A percentile compares a stretch with the other conserved stretches of the same genome.
Evolutionary conservation across 1,284 basidiomycete genomes (phyloP).

Genomic region (Apiotrichum sp.): DNA sequence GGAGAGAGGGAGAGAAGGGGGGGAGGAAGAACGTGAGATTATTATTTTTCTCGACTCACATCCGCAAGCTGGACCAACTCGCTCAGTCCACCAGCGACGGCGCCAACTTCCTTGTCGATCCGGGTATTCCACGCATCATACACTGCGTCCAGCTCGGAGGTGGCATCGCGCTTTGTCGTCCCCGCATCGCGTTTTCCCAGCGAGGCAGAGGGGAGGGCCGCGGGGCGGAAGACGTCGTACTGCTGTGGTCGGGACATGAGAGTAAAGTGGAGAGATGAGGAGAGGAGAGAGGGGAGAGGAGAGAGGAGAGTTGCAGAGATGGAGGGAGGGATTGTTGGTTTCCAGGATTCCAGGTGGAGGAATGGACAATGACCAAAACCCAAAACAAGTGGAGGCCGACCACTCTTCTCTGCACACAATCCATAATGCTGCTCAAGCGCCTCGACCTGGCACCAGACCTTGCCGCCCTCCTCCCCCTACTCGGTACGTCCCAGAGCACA

Average conservation of each 20-base stretch:
- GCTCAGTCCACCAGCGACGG: constrained; percentile 80
- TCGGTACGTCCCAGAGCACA: constrained; percentile 22
- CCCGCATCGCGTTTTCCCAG: constrained; percentile 22
- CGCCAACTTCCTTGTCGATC: constrained; percentile 80
- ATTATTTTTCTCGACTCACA: constrained; percentile 50
- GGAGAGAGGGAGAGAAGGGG: neutral
- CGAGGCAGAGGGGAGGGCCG: constrained; percentile 35
- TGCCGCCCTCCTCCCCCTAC: constrained; percentile 20
- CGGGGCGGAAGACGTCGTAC: constrained; percentile 34
- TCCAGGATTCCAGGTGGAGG: too few species aligned
- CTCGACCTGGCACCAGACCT: constrained; percentile 25
- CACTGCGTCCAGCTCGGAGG: constrained; percentile 66
- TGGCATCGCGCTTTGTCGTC: neutral
- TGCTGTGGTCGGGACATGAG: constrained; percentile 16
- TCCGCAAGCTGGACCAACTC: constrained; percentile 82
- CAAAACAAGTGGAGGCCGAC: neutral
- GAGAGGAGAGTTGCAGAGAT: too few species aligned
- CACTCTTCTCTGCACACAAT: too few species aligned
- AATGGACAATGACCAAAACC: neutral
- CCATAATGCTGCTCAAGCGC: constrained; percentile 38
- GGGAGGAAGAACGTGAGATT: neutral
- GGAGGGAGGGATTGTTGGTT: too few species aligned
- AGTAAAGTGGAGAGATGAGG: too few species aligned
- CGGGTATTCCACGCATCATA: constrained; percentile 90
- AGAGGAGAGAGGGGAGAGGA: too few species aligned